phyloP scores from a whole-genome alignment of 306 rosid species.

The Quercus glauca region DNA sequence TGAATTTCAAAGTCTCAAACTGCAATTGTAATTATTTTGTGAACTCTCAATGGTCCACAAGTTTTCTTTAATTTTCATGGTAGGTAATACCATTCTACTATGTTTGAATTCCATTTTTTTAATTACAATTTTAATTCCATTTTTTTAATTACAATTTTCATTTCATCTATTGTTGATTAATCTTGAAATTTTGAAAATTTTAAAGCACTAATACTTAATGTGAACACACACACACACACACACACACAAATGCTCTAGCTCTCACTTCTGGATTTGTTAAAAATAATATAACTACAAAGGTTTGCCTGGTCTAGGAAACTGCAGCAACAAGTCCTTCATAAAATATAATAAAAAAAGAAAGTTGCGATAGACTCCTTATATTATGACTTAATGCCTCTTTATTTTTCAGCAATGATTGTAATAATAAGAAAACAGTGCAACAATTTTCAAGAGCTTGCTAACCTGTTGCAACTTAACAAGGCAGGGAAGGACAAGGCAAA shows the following conservation, averaged over 20 bases:
- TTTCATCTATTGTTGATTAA: conserved; percentile 9
- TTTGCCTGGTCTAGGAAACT: neutral
- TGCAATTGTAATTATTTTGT: neutral
- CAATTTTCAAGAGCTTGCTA: conserved; percentile 21
- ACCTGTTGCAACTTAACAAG: conserved; percentile 98
- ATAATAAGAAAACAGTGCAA: conserved; percentile 12
- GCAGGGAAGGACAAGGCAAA: conserved; percentile 91
- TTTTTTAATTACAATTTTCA: neutral
- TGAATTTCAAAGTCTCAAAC: neutral
- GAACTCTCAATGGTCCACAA: neutral
- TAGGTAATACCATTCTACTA: neutral
- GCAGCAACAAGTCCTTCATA: conserved; percentile 3
- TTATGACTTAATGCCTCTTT: conserved; percentile 9
- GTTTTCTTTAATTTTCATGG: neutral
- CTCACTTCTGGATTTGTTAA: neutral
- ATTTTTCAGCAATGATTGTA: conserved; percentile 6
- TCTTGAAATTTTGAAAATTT: neutral
- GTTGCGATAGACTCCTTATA: conserved; percentile 1
- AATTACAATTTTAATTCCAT: conserved; percentile 3
- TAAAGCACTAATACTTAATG: neutral
- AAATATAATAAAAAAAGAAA: conserved; percentile 8
- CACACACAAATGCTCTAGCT: neutral
- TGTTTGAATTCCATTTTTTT: neutral
- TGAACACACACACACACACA: neutral
- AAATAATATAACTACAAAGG: neutral